Percentiles rank a stretch among this genome's conserved stretches.
Conservation (phyloP, 805 yeast species). For the Clavispora carvajalis region DNA sequence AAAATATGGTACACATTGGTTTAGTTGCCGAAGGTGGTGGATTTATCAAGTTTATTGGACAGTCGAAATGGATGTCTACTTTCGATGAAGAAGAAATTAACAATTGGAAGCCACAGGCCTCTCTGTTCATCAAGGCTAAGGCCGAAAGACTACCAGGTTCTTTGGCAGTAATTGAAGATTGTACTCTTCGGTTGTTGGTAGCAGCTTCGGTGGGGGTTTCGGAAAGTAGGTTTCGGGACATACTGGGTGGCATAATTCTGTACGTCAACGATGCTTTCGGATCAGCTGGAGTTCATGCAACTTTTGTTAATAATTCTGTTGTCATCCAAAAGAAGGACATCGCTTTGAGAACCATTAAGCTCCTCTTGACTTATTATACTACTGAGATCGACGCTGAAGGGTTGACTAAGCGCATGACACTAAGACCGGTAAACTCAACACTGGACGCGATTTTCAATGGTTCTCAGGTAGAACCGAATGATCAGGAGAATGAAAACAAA, state of each 20-base stretch:
- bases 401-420: constrained; percentile 21
- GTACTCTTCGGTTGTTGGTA: constrained; percentile 71
- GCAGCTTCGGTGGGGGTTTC: constrained; percentile 58
- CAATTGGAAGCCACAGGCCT: constrained; percentile 57
- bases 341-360: constrained; percentile 50
- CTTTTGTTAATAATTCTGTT: constrained; percentile 61
- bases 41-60: constrained; percentile 52
- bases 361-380: constrained; percentile 39
- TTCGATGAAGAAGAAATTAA: constrained; percentile 44
- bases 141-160: constrained; percentile 80
- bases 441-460: constrained; percentile 5
- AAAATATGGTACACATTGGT: constrained; percentile 66
- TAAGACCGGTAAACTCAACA: constrained; percentile 15
- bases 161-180: constrained; percentile 64
- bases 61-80: constrained; percentile 56
- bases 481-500: not conserved
- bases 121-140: constrained; percentile 50
- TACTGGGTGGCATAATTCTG: constrained; percentile 80
- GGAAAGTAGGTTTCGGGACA: constrained; percentile 56
- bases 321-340: constrained; percentile 65
- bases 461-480: not conserved
- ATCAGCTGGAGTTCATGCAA: constrained; percentile 58
- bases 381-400: constrained; percentile 11
- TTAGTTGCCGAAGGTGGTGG: constrained; percentile 91
- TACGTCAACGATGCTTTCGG: constrained; percentile 75